A percentile compares a stretch with the other conserved stretches of the same genome.
phyloP scores from a whole-genome alignment of 2,329 filamentous ascomycete species.

The Penicillium sumatraense region DNA sequence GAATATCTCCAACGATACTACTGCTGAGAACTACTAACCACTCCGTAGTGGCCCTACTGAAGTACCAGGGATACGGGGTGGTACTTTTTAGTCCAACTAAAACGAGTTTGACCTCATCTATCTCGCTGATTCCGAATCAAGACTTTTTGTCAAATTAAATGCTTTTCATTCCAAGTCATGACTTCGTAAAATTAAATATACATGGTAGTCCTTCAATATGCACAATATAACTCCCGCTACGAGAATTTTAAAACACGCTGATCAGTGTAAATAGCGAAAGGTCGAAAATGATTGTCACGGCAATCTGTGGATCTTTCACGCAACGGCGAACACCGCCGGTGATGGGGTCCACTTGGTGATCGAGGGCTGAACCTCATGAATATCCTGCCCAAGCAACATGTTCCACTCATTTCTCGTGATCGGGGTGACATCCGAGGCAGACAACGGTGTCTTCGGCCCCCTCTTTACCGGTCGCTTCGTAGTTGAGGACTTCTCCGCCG shows the following conservation, averaged over 20 bases:
- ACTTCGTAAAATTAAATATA: constrained; percentile 5
- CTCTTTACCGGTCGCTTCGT: constrained; percentile 23
- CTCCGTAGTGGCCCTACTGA: too few species aligned
- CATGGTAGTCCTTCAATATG: not conserved
- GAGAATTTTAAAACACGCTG: not conserved
- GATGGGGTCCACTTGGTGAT: constrained; percentile 46
- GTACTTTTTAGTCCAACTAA: too few species aligned
- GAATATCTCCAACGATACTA: too few species aligned
- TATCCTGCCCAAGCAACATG: constrained; percentile 39
- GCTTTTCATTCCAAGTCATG: constrained; percentile 2
- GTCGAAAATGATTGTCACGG: not conserved
- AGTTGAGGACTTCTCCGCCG: not conserved
- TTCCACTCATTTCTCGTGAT: constrained; percentile 50
- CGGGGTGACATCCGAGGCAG: constrained; percentile 49
- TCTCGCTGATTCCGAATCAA: not conserved
- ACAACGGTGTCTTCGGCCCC: constrained; percentile 46
- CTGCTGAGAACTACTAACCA: too few species aligned
- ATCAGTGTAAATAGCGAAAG: not conserved
- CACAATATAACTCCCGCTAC: not conserved
- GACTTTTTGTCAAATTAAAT: not conserved
- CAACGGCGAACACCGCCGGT: constrained; percentile 35
- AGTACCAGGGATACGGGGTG: too few species aligned
- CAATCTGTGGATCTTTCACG: constrained; percentile 21
- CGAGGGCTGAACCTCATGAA: constrained; percentile 33
- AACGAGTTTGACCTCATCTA: too few species aligned